Percentiles rank a stretch among this genome's conserved stretches.
These are phyloP conservation scores for Pythium folliculosum DNA, from an alignment of 352 stramenopile genomes.

Conservation along the genomic window DNA sequence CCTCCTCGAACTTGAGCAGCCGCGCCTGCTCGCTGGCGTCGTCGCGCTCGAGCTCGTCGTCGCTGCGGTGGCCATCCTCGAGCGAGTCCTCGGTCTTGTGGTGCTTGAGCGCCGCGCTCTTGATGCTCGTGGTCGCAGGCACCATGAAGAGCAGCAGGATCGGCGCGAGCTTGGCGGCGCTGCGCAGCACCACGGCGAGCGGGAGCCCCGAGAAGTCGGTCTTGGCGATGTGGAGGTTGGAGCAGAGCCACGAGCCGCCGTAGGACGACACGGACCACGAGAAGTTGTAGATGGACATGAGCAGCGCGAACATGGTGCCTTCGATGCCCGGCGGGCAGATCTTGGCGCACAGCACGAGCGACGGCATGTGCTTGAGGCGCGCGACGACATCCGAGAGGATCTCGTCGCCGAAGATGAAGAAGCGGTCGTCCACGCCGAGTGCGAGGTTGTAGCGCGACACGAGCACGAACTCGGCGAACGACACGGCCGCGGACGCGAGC, in stretches of 20 bases:
- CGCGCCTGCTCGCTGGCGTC: constrained; percentile 22
- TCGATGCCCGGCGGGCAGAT: constrained; percentile 96
- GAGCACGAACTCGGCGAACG: constrained; percentile 69
- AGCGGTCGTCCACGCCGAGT: constrained; percentile 62
- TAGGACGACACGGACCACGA: constrained; percentile 79
- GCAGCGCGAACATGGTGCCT: constrained; percentile 94
- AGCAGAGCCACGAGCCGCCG: constrained; percentile 78
- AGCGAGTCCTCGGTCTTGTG: constrained; percentile 32
- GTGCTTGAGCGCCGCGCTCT: constrained; percentile 44
- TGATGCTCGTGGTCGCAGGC: constrained; percentile 66
- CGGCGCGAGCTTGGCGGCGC: constrained; percentile 61
- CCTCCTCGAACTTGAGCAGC: constrained; percentile 29
- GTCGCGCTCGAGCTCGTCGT: constrained; percentile 27
- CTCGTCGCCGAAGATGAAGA: constrained; percentile 85
- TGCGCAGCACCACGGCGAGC: constrained; percentile 59
- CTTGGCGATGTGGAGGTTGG: constrained; percentile 75
- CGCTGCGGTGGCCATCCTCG: constrained; percentile 32
- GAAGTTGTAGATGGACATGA: constrained; percentile 89
- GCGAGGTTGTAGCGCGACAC: constrained; percentile 66
- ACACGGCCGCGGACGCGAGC: constrained; percentile 64
- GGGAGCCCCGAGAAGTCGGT: constrained; percentile 65
- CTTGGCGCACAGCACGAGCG: constrained; percentile 94
- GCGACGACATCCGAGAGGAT: constrained; percentile 81
- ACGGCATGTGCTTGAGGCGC: constrained; percentile 90
- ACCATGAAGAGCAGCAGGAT: constrained; percentile 78